Base-by-base conservation (phyloP, 2,329 filamentous ascomycete species). In the Blastomyces parvus region DNA sequence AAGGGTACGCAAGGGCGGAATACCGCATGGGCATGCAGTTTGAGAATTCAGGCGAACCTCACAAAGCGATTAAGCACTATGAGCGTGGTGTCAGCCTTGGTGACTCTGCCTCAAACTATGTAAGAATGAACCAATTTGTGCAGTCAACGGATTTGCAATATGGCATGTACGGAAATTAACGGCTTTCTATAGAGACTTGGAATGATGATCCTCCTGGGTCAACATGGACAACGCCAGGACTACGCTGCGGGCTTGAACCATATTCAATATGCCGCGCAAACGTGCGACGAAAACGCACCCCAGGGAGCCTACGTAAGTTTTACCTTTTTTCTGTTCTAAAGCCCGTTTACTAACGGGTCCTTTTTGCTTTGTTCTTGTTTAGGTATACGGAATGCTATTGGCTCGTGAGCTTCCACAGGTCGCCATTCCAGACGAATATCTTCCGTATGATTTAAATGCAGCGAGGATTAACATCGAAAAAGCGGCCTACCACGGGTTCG, bases 21-120 rank as follows among this genome's bases (percentile, higher is more conserved):
- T 99, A 99, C 76, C 86, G 94, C 57, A 96, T 99, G 78, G 94
- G 94, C 66, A 99, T 97, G 93, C 88, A 97, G 63, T 97, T 92
- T 74, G 94, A 99, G 77, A 91, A 89, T 74, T 93, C 91, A 4
- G 96, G 96, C 72, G 93, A 99, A 71, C 88, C 91, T 65, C 83
- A 87, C 66, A 97, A 96, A 74, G 94, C 94, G 6, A 86, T 97
- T 71, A 87, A 88, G 71, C 92, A 97, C 75, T 99, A 97, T 76
- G 86, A 91, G 67, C 84, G 85, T 58, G 94, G 94, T 59, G 86
- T 94, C 59, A 84, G 86, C 59, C 80, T 87, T 68, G 86, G 87
- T 30, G 94, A 99, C 77, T 96, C 94, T 19, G 94, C 94, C 3
- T 92, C 91, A 5, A 88, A 86, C 72, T 88, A 88, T 65, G 78